Base-by-base conservation (phyloP, 2,329 filamentous ascomycete genomes). In the Anthostomella pinea region DNA sequence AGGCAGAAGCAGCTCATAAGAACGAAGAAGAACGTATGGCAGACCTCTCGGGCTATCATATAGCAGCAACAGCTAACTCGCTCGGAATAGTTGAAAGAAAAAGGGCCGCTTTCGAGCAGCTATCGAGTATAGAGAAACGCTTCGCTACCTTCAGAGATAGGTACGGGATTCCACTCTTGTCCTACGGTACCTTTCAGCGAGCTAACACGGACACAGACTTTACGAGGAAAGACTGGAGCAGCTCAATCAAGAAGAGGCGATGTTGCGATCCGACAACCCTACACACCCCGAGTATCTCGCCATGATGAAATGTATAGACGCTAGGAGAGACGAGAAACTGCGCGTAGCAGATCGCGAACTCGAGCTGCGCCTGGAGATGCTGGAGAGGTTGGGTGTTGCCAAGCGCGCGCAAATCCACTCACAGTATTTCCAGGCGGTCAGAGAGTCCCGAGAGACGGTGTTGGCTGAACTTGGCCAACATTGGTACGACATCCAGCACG, bases 401-500 rank as follows among this genome's bases (percentile, higher is more conserved):
- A 85, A 89, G 51, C 80, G 89, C 45, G 81, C 87, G 35, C 89
- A 96, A 59, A 79, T 91, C 36, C 87, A 94, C 65, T 85, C 85
- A 41, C 90, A 96, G 55, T 97, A 87, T 62, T 90, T 89, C 62
- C 93, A 98, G 62, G 79, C 81, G 30, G 77, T 90, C 21, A 81
- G 93, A 37, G 87, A 95, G 56, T 77, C 85, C 48, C 81, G 93
- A 43, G 91, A 97, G 60, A 75, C 76, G 37, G 78, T 85, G 29
- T 72, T 97, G 19, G 85, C 90, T 45, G 74, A 83, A 40, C 79
- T 95, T 40, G 91, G 93, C 54, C 81, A 88, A 60, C 83, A 93
- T 49, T 95, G 91, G 75, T 95, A 95, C 63, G 84, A 91, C 51
- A 87, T 97, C 39, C 91, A 97, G 60, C 83, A 87, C 49, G 88